These are phyloP conservation scores for Alternaria atra DNA, from an alignment of 2,329 filamentous ascomycete genomes.

Conservation along the genomic window DNA sequence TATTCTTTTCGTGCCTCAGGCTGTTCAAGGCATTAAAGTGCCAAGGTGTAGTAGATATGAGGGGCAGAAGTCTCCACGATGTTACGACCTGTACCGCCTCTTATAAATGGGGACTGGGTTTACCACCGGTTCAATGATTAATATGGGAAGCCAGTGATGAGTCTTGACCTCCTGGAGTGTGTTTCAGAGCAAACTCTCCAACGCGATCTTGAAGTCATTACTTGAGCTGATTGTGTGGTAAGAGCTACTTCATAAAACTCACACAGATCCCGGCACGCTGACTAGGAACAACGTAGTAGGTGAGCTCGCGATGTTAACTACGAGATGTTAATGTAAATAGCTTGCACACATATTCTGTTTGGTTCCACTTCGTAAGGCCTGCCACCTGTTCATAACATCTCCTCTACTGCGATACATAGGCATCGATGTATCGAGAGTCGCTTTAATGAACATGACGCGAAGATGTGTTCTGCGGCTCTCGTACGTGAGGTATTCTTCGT, in stretches of 20 bases:
- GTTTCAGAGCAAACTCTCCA: not conserved
- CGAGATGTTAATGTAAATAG: too few species aligned
- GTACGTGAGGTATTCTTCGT: not conserved
- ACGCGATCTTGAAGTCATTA: not conserved
- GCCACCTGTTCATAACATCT: too few species aligned
- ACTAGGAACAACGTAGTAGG: too few species aligned
- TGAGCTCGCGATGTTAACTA: too few species aligned
- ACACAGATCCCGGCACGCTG: too few species aligned
- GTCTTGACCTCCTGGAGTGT: not conserved
- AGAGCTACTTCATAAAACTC: not conserved
- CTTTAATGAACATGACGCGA: too few species aligned
- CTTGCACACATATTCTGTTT: too few species aligned
- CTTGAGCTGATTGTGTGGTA: not conserved
- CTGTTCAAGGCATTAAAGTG: not conserved
- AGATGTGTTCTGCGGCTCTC: too few species aligned
- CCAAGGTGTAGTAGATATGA: conserved; percentile 1
- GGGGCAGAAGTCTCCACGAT: conserved; percentile 2
- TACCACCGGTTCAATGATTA: not conserved
- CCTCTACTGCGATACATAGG: too few species aligned
- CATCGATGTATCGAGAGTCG: too few species aligned
- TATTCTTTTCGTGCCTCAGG: not conserved
- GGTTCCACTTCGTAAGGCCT: too few species aligned
- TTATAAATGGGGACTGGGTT: conserved; percentile 1
- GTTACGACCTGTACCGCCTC: not conserved
- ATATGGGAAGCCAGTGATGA: not conserved